Percentiles rank a stretch among this genome's conserved stretches.
Conservation (phyloP, 2,329 filamentous ascomycete species). For the Chaetomium sp. region DNA sequence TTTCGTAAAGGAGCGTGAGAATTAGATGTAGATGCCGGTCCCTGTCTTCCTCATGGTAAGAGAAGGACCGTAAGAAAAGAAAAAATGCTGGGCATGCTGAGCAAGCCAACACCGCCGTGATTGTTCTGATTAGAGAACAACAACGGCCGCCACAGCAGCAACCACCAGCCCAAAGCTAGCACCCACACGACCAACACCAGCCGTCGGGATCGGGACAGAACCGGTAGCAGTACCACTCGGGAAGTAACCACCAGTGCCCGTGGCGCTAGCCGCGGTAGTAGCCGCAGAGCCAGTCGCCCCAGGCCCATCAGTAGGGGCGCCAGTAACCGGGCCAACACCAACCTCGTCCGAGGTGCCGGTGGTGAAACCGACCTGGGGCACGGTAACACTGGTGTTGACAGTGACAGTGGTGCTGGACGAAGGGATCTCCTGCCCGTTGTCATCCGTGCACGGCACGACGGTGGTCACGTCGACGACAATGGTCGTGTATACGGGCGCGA, state of each 20-base stretch:
- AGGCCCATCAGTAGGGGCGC: constrained; percentile 23
- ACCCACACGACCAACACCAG: constrained; percentile 31
- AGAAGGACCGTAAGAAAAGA: no score
- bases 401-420: constrained; percentile 44
- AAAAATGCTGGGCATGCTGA: no score
- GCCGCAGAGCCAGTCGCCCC: background rate
- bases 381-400: constrained; percentile 42
- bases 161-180: constrained; percentile 39
- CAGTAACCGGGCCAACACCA: constrained; percentile 36
- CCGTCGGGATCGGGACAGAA: constrained; percentile 30
- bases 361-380: constrained; percentile 48
- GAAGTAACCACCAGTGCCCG: constrained; percentile 28
- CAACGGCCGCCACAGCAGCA: constrained; percentile 40
- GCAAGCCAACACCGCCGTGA: background rate
- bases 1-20: constrained; percentile 56
- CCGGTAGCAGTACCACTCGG: constrained; percentile 31
- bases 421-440: constrained; percentile 40
- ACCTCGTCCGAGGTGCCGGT: constrained; percentile 33
- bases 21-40: constrained; percentile 31
- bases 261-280: constrained; percentile 21
- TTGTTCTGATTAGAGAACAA: constrained; percentile 39
- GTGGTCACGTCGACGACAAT: constrained; percentile 45
- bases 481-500: constrained; percentile 39
- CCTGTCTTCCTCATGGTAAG: no score
- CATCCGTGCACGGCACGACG: constrained; percentile 43